Base-by-base conservation (phyloP, 2,329 filamentous ascomycete species). In the Zymoseptoria pseudotritici region DNA sequence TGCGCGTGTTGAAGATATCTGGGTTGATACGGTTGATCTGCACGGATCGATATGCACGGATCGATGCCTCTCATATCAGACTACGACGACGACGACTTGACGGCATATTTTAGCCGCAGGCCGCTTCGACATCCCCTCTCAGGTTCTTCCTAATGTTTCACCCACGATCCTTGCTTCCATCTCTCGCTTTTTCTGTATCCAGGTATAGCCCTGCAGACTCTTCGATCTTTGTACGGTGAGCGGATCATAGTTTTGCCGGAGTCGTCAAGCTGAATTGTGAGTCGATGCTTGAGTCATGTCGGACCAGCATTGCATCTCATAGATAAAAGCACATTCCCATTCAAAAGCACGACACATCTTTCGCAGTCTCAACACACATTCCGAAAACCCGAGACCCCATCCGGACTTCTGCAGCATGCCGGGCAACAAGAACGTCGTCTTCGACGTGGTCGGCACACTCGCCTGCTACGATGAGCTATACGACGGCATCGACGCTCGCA, bases 381-480 rank as follows among this genome's bases (percentile, higher is more conserved):
- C 17, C 36, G 10, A 11, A 24, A 24, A 42, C 36, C 17, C 6
- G 5, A 42, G 17, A 11, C 36, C 17, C 4, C 1, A 42, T 42
- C 36, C 3, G 10, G 36, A 36, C 11, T 42, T 42, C 36, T 55
- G 11, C 31, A 42, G 54, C 20, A 57, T 57, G 49, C 46, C 56
- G 3, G 46, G 31, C 26, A 54, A 36, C 55, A 68, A 67, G 59
- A 65, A 68, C 53, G 61, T 70, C 29, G 70, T 72, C 36, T 71
- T 71, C 56, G 73, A 75, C 61, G 76, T 83, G 1, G 81, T 83
- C 26, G 79, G 79, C 56, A 81, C 79, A 13, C 75, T 74, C 56
- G 76, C 80, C 49, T 75, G 74, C 20, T 80, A 78, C 67, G 73
- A 78, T 17, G 73, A 72, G 55, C 74, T 78, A 62, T 76, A 74